Base-by-base conservation (phyloP, 169 alveolate genomes). In the Ichthyophthirius multifiliis region DNA sequence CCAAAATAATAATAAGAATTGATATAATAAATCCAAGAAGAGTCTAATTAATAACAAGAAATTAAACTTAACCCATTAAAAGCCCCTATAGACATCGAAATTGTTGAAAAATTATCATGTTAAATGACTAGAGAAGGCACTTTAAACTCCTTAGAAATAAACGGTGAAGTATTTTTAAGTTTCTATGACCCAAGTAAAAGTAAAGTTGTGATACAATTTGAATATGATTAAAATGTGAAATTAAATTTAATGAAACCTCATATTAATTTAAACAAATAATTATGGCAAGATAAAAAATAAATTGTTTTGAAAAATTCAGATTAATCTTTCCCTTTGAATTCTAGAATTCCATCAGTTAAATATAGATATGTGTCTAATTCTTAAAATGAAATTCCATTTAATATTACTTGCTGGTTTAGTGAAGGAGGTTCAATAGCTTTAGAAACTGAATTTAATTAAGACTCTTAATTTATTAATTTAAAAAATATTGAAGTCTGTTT, bases 81-180 rank as follows among this genome's bases (percentile, higher is more conserved):
- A 43, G 88, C 77, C 35, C 83, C 82, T 30, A 89, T 87, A 16
- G 74, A 43, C 1, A 37, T 87, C 6, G 87, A 87, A 46, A 43
- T 83, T 13, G 78, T 74, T 12, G 93, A 88, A 55, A 74, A 43
- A 12, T 46, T 83, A 5, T 65, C 48, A 9, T 79, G 86, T 27
- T 35, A 46, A 32, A 20, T 88, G 9, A 88, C 77, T 65, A 81
- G 79, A 75, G 89, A 83, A 39, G 93, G 93, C 2, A 86, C 82
- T 5, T 13, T 88, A 6, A 65, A 55, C 16, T 77, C 75, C 44
- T 75, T 88, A 35, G 83, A 78, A 32, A 45, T 83, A 32, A 88
- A 79, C 35, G 93, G 93, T 30, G 63, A 63, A 16, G 67, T 88
- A 12, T 78, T 47, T 45, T 16, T 83, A n/a, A 78, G 81, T 4